A percentile compares a stretch with the other conserved stretches of the same genome.
These are phyloP conservation scores for Cryptococcus jaspeensis DNA, from an alignment of 1,284 basidiomycete genomes.

Conservation along the genomic window DNA sequence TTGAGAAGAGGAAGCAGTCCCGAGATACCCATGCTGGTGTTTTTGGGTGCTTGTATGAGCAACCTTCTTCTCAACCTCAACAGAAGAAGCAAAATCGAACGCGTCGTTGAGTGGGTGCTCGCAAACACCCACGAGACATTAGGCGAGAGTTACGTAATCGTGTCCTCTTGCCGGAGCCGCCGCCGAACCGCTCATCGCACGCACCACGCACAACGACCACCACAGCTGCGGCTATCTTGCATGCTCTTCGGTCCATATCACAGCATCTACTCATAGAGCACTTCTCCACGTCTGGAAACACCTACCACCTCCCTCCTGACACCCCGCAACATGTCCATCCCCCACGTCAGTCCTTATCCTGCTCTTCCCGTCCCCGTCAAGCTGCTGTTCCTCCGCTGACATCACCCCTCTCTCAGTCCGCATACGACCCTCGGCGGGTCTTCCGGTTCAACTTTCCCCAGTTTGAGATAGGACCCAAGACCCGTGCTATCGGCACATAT, in stretches of 20 bases:
- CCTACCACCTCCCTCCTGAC: background rate
- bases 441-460: constrained; percentile 58
- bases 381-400: background rate
- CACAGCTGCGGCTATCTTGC: background rate
- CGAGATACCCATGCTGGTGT: constrained; percentile 74
- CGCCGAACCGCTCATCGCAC: background rate
- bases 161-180: background rate
- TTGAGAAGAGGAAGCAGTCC: constrained; percentile 92
- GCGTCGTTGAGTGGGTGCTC: too few species aligned
- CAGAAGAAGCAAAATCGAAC: too few species aligned
- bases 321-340: constrained; percentile 27
- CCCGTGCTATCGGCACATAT: constrained; percentile 81
- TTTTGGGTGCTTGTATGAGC: background rate
- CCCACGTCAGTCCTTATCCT: constrained; percentile 18
- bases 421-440: constrained; percentile 84
- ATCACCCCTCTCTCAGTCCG: constrained; percentile 45
- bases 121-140: too few species aligned
- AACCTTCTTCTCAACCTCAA: too few species aligned
- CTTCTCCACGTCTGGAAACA: background rate
- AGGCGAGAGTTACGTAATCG: background rate
- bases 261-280: background rate
- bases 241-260: background rate
- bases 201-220: background rate
- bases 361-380: too few species aligned
- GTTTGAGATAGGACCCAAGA: constrained; percentile 49